Conservation (phyloP, 805 yeast genomes). For the Sugiyamaella qingdaonensis region DNA sequence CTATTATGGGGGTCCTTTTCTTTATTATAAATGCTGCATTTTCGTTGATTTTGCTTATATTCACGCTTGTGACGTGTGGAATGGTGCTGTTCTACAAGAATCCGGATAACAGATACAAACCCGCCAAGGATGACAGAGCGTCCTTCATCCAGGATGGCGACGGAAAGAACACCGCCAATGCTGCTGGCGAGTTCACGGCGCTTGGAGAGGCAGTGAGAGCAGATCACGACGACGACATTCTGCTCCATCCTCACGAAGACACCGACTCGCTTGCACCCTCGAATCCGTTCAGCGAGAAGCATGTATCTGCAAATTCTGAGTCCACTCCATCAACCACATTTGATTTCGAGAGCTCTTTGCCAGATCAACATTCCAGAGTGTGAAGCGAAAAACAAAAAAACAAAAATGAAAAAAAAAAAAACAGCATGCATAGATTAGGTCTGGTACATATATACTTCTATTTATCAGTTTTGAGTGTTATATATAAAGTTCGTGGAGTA, state of each 20-base stretch:
- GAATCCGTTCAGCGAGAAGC: conserved; percentile 17
- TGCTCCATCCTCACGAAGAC: conserved; percentile 35
- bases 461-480: not conserved
- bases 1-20: conserved; percentile 90
- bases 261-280: conserved; percentile 3
- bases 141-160: conserved; percentile 51
- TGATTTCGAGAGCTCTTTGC: conserved; percentile 6
- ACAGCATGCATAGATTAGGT: conserved; percentile 1
- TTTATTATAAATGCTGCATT: conserved; percentile 87
- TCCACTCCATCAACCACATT: not conserved
- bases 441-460: not conserved
- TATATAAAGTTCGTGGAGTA: not conserved
- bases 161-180: conserved; percentile 39
- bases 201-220: conserved; percentile 80
- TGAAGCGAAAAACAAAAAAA: not conserved
- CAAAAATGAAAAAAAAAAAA: not conserved
- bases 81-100: conserved; percentile 68
- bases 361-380: conserved; percentile 4
- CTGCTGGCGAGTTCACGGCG: conserved; percentile 49
- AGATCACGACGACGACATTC: conserved; percentile 53
- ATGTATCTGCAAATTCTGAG: conserved; percentile 5
- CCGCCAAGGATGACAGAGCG: conserved; percentile 87
- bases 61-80: conserved; percentile 63
- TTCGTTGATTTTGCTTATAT: conserved; percentile 64
- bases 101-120: conserved; percentile 84